Evolutionary conservation across 305 asterid species (phyloP).

Genomic region (Rubia peregrina): DNA sequence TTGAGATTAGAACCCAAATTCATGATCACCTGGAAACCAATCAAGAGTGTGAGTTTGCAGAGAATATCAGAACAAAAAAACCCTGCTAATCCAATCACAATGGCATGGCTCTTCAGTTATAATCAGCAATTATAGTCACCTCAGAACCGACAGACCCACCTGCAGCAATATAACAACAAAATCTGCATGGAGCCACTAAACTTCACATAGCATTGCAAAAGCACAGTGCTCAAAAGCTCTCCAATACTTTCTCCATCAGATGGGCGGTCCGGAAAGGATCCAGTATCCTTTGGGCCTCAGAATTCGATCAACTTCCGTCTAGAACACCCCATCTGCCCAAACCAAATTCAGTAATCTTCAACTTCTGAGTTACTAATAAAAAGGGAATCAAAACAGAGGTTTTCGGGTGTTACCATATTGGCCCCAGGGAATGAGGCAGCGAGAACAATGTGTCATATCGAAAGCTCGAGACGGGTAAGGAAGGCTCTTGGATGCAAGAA

Average conservation of each 20-base stretch:
- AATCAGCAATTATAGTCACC: no score
- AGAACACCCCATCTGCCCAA: conserved; percentile 41
- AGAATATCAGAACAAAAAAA: no score
- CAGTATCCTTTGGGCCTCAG: conserved; percentile 53
- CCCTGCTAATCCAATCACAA: no score
- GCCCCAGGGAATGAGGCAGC: conserved; percentile 65
- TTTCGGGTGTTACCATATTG: conserved; percentile 31
- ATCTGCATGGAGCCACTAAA: neutral
- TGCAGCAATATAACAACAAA: neutral
- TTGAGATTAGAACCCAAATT: no score
- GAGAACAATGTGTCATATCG: conserved; percentile 63
- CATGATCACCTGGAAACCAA: no score
- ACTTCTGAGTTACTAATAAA: neutral
- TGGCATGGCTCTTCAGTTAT: no score
- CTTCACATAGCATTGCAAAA: neutral
- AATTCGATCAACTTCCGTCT: conserved; percentile 48
- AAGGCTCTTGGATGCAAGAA: conserved; percentile 53
- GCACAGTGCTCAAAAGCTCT: conserved; percentile 38
- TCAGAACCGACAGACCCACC: neutral
- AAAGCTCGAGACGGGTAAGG: conserved; percentile 56
- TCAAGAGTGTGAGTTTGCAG: no score
- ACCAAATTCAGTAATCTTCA: neutral
- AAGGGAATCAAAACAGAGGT: neutral
- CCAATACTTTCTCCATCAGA: conserved; percentile 52
- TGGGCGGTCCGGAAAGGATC: conserved; percentile 62